These are phyloP conservation scores for Lycium ferocissimum DNA, from an alignment of 257 asterid species.

Conservation along the genomic window DNA sequence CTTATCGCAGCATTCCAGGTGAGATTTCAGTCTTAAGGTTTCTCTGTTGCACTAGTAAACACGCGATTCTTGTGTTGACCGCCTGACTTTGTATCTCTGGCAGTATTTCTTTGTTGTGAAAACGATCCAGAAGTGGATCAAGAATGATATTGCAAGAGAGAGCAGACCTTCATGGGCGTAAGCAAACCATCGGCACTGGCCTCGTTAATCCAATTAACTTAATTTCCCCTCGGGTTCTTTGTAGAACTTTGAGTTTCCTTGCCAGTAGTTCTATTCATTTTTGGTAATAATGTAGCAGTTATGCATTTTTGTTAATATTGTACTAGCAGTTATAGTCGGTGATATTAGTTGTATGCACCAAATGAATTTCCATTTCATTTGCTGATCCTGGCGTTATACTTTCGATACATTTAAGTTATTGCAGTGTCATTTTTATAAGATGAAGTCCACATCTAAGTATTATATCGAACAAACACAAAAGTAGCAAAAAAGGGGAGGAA, in stretches of 20 bases:
- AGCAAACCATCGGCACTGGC: conserved; percentile 37
- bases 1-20: conserved; percentile 75
- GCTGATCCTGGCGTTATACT: neutral
- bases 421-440: neutral
- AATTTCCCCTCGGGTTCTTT: neutral
- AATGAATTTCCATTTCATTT: conserved; percentile 23
- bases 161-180: conserved; percentile 20
- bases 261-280: neutral
- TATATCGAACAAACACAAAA: no score
- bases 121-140: conserved; percentile 69
- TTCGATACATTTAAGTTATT: neutral
- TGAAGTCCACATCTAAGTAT: no score
- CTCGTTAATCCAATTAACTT: conserved; percentile 8
- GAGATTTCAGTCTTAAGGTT: conserved; percentile 38
- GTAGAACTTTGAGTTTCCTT: neutral
- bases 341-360: conserved; percentile 37
- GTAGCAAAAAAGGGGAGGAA: no score
- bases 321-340: conserved; percentile 22
- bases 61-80: neutral
- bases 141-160: conserved; percentile 57
- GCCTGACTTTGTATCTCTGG: neutral
- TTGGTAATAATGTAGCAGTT: conserved; percentile 10
- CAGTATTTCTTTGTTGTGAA: conserved; percentile 78
- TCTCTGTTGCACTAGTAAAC: neutral
- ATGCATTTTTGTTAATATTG: conserved; percentile 18